phyloP scores from a whole-genome alignment of 1,284 basidiomycete genomes.

The Apiotrichum porosum region DNA sequence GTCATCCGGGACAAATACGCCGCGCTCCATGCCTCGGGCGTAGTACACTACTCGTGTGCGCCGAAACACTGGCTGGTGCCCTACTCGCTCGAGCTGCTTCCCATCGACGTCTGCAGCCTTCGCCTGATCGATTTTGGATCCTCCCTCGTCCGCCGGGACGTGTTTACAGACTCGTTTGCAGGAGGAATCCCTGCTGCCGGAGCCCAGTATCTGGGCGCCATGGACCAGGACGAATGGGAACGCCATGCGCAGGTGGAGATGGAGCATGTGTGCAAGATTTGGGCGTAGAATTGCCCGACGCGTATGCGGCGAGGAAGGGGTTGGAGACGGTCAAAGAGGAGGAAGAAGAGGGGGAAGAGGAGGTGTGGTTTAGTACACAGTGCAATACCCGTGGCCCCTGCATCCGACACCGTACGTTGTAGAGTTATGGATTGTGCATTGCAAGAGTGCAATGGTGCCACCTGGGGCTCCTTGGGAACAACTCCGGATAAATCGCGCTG shows the following conservation, averaged over 20 bases:
- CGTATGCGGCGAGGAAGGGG: background rate
- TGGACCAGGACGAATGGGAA: background rate
- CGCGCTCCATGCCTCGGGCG: background rate
- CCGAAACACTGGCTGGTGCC: background rate
- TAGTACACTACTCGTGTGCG: background rate
- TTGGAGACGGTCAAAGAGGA: background rate
- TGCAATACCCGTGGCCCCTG: no score
- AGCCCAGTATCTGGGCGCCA: background rate
- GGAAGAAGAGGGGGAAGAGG: no score
- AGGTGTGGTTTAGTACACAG: no score
- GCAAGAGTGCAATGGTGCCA: no score
- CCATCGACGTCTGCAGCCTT: background rate
- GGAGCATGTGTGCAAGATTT: no score
- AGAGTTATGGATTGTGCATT: no score
- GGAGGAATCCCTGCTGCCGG: background rate
- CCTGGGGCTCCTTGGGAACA: no score
- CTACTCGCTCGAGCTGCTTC: background rate
- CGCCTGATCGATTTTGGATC: background rate
- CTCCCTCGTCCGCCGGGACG: background rate
- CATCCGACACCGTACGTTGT: no score
- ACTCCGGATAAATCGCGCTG: background rate
- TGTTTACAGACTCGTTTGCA: background rate
- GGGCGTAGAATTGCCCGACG: no score
- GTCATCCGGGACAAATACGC: background rate
- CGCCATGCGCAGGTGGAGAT: no score